Conservation (phyloP, 257 asterid species). For the Solanum habrochaites region DNA sequence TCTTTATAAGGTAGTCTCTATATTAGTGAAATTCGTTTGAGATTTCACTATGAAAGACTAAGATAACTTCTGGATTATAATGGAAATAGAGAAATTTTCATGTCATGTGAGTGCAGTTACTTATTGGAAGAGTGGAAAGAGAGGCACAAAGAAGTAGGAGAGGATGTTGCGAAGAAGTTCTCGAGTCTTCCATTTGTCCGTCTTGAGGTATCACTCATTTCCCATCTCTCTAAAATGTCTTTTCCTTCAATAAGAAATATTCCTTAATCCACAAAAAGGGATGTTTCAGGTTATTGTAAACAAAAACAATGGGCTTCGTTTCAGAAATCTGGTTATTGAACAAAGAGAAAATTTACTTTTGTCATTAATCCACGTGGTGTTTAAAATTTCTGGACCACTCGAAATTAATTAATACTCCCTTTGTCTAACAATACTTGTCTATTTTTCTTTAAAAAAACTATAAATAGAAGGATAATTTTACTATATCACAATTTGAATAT, state of each 20-base stretch:
- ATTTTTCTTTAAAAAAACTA: too few species aligned
- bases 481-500: too few species aligned
- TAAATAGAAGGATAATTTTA: too few species aligned
- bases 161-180: slow-evolving; percentile 37
- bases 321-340: neutral
- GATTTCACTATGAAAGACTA: neutral
- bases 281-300: neutral
- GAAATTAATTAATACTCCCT: too few species aligned
- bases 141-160: slow-evolving; percentile 21
- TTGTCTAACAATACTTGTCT: too few species aligned
- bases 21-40: neutral
- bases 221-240: neutral
- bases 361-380: too few species aligned
- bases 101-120: slow-evolving; percentile 44
- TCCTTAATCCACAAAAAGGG: neutral
- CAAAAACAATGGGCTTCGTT: neutral
- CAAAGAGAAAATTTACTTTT: too few species aligned
- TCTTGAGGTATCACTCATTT: slow-evolving; percentile 42
- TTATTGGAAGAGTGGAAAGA: slow-evolving; percentile 81
- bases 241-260: neutral
- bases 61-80: neutral
- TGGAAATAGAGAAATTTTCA: neutral
- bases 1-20: neutral
- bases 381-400: too few species aligned
- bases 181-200: slow-evolving; percentile 30